Conservation (phyloP, 1,284 basidiomycete species). For the Cutaneotrichosporon mucoides region DNA sequence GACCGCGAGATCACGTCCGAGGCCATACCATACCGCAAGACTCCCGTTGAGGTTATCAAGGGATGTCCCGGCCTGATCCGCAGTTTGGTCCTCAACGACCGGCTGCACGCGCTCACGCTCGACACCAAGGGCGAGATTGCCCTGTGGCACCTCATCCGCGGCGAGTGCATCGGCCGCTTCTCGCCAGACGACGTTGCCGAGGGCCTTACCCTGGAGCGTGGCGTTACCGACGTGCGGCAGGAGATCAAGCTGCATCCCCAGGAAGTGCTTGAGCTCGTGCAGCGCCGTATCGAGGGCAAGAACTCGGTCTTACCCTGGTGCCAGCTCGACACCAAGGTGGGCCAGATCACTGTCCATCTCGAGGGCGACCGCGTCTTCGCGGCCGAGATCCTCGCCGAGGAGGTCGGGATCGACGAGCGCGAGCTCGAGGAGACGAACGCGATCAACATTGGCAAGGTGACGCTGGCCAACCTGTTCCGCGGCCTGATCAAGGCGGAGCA, state of each 20-base stretch:
- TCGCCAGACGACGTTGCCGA: conserved; percentile 61
- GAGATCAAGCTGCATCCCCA: conserved; percentile 47
- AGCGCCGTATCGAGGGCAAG: conserved; percentile 87
- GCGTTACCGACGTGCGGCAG: conserved; percentile 25
- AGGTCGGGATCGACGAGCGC: conserved; percentile 64
- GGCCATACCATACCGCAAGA: conserved; percentile 61
- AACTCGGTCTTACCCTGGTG: conserved; percentile 82
- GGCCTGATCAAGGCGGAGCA: conserved; percentile 48
- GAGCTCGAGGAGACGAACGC: conserved; percentile 67
- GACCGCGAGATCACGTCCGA: conserved; percentile 77
- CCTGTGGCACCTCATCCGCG: conserved; percentile 85
- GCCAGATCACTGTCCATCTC: conserved; percentile 81
- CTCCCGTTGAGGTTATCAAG: conserved; percentile 66
- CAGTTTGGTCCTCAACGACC: conserved; percentile 78
- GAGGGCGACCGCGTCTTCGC: conserved; percentile 80
- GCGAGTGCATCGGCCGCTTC: conserved; percentile 71
- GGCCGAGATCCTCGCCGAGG: conserved; percentile 91
- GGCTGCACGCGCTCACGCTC: conserved; percentile 85
- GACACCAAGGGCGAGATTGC: conserved; percentile 79
- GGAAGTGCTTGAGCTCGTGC: conserved; percentile 80
- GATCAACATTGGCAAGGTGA: conserved; percentile 51
- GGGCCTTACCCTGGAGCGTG: conserved; percentile 48
- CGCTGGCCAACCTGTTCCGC: conserved; percentile 45
- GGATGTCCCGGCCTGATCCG: conserved; percentile 83
- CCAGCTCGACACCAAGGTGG: conserved; percentile 81